Conservation (phyloP, 805 yeast species). For the Candida stauntonica region DNA sequence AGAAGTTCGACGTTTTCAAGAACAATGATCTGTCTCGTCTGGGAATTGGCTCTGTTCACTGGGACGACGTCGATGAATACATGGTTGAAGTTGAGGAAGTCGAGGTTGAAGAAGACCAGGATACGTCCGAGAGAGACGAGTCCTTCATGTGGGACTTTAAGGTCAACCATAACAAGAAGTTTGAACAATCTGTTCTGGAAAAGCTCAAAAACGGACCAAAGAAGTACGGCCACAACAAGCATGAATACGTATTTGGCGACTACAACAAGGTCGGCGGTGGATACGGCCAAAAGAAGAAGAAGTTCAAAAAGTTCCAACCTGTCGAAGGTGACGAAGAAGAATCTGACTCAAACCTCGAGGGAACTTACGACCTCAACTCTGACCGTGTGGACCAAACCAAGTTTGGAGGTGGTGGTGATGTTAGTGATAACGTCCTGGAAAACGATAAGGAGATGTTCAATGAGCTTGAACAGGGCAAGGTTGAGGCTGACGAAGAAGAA, state of each 20-base stretch:
- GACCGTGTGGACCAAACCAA: constrained; percentile 19
- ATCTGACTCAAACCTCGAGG: constrained; percentile 16
- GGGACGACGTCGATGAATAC: constrained; percentile 57
- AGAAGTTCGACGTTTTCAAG: constrained; percentile 65
- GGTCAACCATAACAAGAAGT: constrained; percentile 16
- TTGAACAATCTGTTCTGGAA: constrained; percentile 21
- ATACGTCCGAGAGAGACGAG: constrained; percentile 13
- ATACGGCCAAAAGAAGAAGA: constrained; percentile 19
- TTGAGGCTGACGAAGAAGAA: constrained; percentile 25
- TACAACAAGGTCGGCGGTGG: constrained; percentile 17
- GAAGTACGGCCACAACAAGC: constrained; percentile 17
- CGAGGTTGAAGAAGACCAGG: constrained; percentile 12
- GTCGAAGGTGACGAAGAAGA: constrained; percentile 7
- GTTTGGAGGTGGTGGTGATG: constrained; percentile 5
- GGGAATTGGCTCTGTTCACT: constrained; percentile 54
- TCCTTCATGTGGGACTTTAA: constrained; percentile 20
- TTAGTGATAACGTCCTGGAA: constrained; percentile 11
- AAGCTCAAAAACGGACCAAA: constrained; percentile 20
- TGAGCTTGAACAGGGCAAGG: constrained; percentile 22
- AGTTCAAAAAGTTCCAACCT: constrained; percentile 19
- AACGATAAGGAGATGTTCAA: constrained; percentile 24
- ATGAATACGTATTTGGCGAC: constrained; percentile 20
- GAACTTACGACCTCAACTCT: constrained; percentile 24
- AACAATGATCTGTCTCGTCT: constrained; percentile 62
- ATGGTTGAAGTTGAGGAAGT: constrained; percentile 23